These are phyloP conservation scores for Penicillium vulpinum DNA, from an alignment of 2,329 filamentous ascomycete species.

Conservation along the genomic window DNA sequence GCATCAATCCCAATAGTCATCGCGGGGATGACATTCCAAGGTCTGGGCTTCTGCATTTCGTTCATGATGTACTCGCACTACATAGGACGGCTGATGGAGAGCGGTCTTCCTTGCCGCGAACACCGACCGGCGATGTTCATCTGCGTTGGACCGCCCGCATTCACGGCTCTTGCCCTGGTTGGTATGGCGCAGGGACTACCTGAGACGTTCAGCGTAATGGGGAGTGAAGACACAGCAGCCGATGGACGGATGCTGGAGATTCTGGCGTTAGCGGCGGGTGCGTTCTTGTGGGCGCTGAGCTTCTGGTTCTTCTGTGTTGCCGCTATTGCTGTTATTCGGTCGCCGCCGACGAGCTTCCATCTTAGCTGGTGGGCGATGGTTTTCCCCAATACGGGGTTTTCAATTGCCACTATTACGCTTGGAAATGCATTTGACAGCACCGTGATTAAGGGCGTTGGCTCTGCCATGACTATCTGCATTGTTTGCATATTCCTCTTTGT, in stretches of 20 bases:
- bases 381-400: constrained; percentile 66
- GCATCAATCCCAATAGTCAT: constrained; percentile 63
- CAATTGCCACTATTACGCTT: constrained; percentile 59
- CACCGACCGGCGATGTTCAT: constrained; percentile 72
- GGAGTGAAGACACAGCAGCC: constrained; percentile 30
- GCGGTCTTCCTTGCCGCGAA: constrained; percentile 62
- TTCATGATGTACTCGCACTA: constrained; percentile 73
- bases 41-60: constrained; percentile 67
- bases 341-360: constrained; percentile 49
- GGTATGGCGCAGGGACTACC: constrained; percentile 63
- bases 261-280: constrained; percentile 50
- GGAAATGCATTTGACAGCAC: constrained; percentile 55
- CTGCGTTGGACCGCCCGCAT: constrained; percentile 71
- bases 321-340: constrained; percentile 47
- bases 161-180: constrained; percentile 69
- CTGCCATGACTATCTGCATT: constrained; percentile 57
- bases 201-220: constrained; percentile 49
- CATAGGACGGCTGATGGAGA: constrained; percentile 69
- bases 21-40: constrained; percentile 68
- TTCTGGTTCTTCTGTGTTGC: constrained; percentile 59
- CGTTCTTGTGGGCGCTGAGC: constrained; percentile 66
- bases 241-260: constrained; percentile 45
- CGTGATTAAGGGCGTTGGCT: constrained; percentile 55
- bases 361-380: constrained; percentile 65
- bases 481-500: constrained; percentile 59